phyloP scores from a whole-genome alignment of 257 asterid genomes.

The Solanum habrochaites region DNA sequence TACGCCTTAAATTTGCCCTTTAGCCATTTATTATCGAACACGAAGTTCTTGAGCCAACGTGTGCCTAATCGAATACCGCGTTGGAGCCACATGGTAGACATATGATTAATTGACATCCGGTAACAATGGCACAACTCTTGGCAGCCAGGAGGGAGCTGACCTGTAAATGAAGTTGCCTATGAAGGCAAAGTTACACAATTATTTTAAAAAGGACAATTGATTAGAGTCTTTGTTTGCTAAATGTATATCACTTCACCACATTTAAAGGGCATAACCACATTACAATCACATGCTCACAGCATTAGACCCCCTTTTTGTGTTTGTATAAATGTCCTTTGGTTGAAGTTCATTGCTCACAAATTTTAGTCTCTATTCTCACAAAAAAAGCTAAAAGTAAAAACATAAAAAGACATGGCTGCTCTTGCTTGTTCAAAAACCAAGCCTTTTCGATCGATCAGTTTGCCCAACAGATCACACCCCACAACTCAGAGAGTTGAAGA shows the following conservation, averaged over 20 bases:
- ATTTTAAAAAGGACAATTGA: not conserved
- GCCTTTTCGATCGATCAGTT: not conserved
- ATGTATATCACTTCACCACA: not conserved
- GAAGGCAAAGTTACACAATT: not conserved
- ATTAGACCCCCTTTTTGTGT: not conserved
- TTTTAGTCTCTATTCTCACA: not conserved
- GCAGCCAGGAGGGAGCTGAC: not conserved
- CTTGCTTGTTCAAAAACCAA: constrained; percentile 7
- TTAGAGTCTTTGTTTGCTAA: not conserved
- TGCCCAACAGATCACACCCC: constrained; percentile 7
- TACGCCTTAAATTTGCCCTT: not conserved
- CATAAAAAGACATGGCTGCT: not conserved
- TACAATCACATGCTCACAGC: not conserved
- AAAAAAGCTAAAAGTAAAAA: not conserved
- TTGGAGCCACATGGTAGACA: not conserved
- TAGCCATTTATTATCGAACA: not conserved
- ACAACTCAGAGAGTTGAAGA: not conserved
- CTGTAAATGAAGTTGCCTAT: not conserved
- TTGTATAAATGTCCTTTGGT: not conserved
- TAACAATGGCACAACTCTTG: not conserved
- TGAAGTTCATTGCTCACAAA: not conserved
- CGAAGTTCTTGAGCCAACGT: not conserved
- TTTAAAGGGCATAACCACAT: not conserved
- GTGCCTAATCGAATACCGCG: not conserved
- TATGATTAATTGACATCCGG: not conserved